Conservation (phyloP, 352 stramenopile genomes). For the Blastocystis sp. region DNA sequence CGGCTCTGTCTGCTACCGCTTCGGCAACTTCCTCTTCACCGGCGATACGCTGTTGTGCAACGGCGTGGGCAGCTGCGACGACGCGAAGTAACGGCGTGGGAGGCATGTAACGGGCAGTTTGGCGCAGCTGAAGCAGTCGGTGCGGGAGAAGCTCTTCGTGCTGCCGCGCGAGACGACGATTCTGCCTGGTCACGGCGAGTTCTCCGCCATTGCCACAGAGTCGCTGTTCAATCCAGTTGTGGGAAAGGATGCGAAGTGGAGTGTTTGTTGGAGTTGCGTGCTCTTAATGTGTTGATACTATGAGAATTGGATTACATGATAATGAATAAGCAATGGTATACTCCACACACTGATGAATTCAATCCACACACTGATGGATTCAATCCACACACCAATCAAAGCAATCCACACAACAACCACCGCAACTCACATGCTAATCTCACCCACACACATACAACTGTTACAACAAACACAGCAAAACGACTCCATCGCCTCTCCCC, state of each 20-base stretch:
- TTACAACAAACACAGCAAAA: conserved; percentile 43
- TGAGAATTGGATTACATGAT: not conserved
- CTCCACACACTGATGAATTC: no score
- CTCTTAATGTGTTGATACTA: no score
- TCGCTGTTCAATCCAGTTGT: conserved; percentile 21
- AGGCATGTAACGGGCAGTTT: not conserved
- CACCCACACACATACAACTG: not conserved
- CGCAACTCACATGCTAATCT: not conserved
- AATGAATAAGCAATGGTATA: not conserved
- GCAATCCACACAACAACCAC: not conserved
- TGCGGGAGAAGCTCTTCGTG: conserved; percentile 35
- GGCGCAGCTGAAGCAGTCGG: conserved; percentile 1
- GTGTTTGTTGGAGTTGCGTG: conserved; percentile 41
- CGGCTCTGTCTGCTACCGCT: conserved; percentile 36
- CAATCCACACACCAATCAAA: no score
- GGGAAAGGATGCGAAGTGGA: not conserved
- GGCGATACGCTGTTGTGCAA: conserved; percentile 34
- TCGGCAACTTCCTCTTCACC: conserved; percentile 46
- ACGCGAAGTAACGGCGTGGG: not conserved
- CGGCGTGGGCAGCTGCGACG: not conserved
- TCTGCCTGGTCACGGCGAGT: not conserved
- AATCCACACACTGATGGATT: no score
- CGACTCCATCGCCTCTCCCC: conserved; percentile 58
- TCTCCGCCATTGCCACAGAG: conserved; percentile 4
- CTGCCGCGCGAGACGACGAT: conserved; percentile 10